These are phyloP conservation scores for Leccinum uliginosum DNA, from an alignment of 768 basidiomycete genomes.

Conservation along the genomic window DNA sequence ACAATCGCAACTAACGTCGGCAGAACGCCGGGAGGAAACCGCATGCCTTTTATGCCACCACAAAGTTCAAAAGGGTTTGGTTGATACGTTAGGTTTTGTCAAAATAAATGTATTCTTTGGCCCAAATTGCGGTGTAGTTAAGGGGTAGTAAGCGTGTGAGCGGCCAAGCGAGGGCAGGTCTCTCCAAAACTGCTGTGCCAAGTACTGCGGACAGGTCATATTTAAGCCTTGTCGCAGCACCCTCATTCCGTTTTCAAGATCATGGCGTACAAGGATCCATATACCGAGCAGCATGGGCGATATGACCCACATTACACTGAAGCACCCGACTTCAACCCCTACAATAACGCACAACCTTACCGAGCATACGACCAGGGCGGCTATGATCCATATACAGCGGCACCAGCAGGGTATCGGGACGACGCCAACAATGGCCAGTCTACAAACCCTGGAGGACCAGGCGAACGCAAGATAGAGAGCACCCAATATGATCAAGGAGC, in stretches of 20 bases:
- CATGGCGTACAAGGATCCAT: conserved; percentile 56
- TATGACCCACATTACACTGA: conserved; percentile 33
- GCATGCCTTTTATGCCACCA: conserved; percentile 51
- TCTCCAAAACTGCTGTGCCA: conserved; percentile 3
- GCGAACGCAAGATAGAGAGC: conserved; percentile 28
- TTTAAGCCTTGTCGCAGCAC: conserved; percentile 20
- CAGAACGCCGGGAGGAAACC: conserved; percentile 38
- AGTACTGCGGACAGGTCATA: conserved; percentile 4
- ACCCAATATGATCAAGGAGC: conserved; percentile 41
- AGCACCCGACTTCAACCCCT: conserved; percentile 42
- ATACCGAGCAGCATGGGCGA: conserved; percentile 34
- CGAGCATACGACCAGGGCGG: conserved; percentile 51
- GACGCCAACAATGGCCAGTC: conserved; percentile 27
- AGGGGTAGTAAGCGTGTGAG: conserved; percentile 10
- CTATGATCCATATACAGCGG: conserved; percentile 24
- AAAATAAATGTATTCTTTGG: not conserved
- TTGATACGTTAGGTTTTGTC: conserved; percentile 10
- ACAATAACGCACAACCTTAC: conserved; percentile 40
- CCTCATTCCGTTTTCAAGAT: not conserved
- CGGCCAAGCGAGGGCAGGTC: not conserved
- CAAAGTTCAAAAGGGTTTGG: conserved; percentile 30
- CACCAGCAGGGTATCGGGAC: conserved; percentile 35
- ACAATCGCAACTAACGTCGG: not conserved
- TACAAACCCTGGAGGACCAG: conserved; percentile 11
- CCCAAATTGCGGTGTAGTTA: not conserved